phyloP scores from a whole-genome alignment of 73 alveolate species.

The Halteria grandinella region DNA sequence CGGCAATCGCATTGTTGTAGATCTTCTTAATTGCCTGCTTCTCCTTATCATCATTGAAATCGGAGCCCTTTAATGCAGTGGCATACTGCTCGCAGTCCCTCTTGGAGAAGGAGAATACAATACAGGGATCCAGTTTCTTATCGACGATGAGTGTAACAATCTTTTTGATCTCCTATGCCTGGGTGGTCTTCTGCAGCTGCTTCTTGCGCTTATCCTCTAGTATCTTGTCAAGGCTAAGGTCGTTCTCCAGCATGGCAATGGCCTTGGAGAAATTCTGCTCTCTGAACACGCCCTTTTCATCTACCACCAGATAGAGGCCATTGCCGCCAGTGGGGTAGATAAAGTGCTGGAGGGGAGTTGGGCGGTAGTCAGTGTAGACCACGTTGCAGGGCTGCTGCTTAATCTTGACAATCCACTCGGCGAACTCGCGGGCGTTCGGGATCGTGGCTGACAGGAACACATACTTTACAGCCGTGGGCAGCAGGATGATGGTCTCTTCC shows the following conservation, averaged over 20 bases:
- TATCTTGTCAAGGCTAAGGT: slow-evolving; percentile 68
- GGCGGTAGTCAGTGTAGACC: slow-evolving; percentile 98
- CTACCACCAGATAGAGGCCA: slow-evolving; percentile 96
- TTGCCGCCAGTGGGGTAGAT: slow-evolving; percentile 97
- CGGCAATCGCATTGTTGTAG: slow-evolving; percentile 95
- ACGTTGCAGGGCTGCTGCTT: slow-evolving; percentile 99
- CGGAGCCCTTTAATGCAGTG: slow-evolving; percentile 86
- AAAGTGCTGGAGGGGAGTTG: slow-evolving; percentile 98
- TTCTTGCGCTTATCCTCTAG: slow-evolving; percentile 71
- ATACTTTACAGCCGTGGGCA: slow-evolving; percentile 90
- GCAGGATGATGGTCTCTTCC: slow-evolving; percentile 99
- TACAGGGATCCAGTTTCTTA: slow-evolving; percentile 91
- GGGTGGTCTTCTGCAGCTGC: slow-evolving; percentile 63
- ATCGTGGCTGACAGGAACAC: slow-evolving; percentile 99
- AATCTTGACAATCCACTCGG: slow-evolving; percentile 98
- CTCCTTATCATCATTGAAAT: slow-evolving; percentile 93
- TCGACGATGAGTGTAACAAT: slow-evolving; percentile 82
- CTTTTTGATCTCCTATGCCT: slow-evolving; percentile 79
- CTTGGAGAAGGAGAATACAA: slow-evolving; percentile 97
- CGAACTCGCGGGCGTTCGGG: slow-evolving; percentile 99
- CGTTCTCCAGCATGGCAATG: slow-evolving; percentile 84
- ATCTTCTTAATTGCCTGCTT: slow-evolving; percentile 92
- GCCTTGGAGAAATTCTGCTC: slow-evolving; percentile 98
- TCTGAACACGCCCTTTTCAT: slow-evolving; percentile 94
- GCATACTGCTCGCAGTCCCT: slow-evolving; percentile 99